Percentiles rank a stretch among this genome's conserved stretches.
Evolutionary conservation across 1,284 basidiomycete genomes (phyloP).

Genomic region (Papiliotrema terrestris): DNA sequence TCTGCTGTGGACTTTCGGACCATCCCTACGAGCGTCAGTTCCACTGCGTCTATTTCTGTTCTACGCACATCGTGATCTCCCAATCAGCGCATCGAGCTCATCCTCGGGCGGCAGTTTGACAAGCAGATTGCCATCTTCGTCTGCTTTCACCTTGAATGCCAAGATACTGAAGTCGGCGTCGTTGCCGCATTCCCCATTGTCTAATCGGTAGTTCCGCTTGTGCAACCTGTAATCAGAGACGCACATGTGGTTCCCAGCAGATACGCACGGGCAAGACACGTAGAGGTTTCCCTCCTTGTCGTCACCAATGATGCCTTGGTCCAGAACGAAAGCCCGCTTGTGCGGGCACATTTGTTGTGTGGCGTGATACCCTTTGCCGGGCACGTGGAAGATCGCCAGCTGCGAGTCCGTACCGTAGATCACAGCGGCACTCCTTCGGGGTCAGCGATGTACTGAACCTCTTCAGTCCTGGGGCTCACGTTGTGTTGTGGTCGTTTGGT

Average conservation of each 20-base stretch:
- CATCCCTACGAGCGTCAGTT: conserved; percentile 24
- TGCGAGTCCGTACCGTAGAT: conserved; percentile 66
- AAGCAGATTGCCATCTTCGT: conserved; percentile 52
- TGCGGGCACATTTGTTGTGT: conserved; percentile 66
- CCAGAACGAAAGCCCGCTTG: conserved; percentile 67
- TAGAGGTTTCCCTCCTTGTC: conserved; percentile 54
- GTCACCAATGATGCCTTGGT: conserved; percentile 64
- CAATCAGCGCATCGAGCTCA: conserved; percentile 63
- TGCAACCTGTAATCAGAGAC: conserved; percentile 57
- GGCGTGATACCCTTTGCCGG: conserved; percentile 60
- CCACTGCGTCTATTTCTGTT: conserved; percentile 32
- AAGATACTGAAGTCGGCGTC: conserved; percentile 64
- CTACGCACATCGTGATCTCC: conserved; percentile 62
- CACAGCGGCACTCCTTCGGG: conserved; percentile 53
- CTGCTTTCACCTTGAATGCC: conserved; percentile 60
- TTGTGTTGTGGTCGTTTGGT: conserved; percentile 53
- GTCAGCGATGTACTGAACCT: background rate
- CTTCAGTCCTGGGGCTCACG: conserved; percentile 8
- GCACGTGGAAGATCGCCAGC: conserved; percentile 64
- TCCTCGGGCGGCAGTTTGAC: conserved; percentile 59
- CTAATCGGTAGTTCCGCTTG: conserved; percentile 66
- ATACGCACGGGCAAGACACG: conserved; percentile 45
- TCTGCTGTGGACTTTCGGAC: conserved; percentile 55
- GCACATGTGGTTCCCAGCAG: conserved; percentile 7
- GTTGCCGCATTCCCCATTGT: conserved; percentile 61